A percentile compares a stretch with the other conserved stretches of the same genome.
phyloP scores from a whole-genome alignment of 192 early-diverging fungal genomes.

The Linnemannia schmuckeri region DNA sequence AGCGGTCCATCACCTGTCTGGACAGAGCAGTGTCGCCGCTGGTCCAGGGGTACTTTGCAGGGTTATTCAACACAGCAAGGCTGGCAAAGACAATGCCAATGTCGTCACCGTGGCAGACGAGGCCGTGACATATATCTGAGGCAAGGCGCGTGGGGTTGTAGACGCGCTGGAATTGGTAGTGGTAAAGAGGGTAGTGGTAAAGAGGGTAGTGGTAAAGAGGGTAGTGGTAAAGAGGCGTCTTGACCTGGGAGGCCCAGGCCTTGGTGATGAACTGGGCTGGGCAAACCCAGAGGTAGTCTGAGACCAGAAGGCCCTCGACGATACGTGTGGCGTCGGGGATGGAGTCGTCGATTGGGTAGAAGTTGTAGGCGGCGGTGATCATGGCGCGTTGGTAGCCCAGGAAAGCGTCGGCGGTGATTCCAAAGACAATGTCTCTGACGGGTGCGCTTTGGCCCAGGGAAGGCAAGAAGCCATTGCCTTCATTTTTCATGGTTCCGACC shows the following conservation, averaged over 20 bases:
- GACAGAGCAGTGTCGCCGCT: conserved; percentile 17
- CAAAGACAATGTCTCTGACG: background rate
- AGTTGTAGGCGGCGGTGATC: conserved; percentile 21
- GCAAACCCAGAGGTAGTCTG: conserved; percentile 30
- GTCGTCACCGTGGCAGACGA: conserved; percentile 28
- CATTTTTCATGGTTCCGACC: conserved; percentile 38
- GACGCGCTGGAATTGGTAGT: conserved; percentile 24
- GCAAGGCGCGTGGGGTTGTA: conserved; percentile 14
- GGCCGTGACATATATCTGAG: conserved; percentile 4
- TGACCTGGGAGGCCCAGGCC: conserved; percentile 11
- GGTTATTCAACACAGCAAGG: conserved; percentile 22
- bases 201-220: no score
- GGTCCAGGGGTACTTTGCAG: conserved; percentile 20
- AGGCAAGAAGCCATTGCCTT: conserved; percentile 29
- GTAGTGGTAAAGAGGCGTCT: conserved; percentile 25
- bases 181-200: conserved; percentile 31
- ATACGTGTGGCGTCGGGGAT: conserved; percentile 9
- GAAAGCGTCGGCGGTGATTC: conserved; percentile 8
- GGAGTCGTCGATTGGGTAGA: conserved; percentile 22
- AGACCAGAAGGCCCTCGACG: conserved; percentile 1
- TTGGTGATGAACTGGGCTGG: conserved; percentile 23
- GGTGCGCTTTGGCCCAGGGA: conserved; percentile 16
- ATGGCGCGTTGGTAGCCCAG: conserved; percentile 33
- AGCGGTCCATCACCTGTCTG: conserved; percentile 25
- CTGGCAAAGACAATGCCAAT: conserved; percentile 23